Evolutionary conservation across 2,329 filamentous ascomycete species (phyloP).

Genomic region (Daldinia eschscholtzii): DNA sequence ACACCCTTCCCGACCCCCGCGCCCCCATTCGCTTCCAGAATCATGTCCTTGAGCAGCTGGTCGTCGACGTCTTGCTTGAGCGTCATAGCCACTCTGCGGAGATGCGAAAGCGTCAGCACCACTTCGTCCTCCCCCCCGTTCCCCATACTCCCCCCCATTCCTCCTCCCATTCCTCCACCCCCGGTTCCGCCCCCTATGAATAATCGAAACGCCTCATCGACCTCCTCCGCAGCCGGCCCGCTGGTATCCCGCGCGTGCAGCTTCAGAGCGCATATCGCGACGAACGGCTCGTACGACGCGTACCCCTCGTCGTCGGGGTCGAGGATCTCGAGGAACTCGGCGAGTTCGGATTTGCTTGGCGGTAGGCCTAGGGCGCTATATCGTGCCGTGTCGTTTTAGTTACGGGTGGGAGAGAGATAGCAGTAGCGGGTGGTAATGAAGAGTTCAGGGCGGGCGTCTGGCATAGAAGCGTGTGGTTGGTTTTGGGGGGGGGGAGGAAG

Average conservation of each 20-base stretch:
- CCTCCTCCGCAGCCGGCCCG: conserved; percentile 65
- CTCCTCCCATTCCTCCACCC: conserved; percentile 32
- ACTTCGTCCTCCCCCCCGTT: conserved; percentile 44
- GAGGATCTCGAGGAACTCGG: conserved; percentile 81
- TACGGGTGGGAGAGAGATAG: no score
- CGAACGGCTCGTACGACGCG: conserved; percentile 83
- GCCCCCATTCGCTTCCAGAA: conserved; percentile 91
- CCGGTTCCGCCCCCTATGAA: conserved; percentile 71
- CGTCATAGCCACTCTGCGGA: conserved; percentile 82
- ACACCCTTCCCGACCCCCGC: conserved; percentile 78
- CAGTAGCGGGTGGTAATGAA: no score
- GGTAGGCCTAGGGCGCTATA: conserved; percentile 83
- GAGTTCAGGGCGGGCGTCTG: no score
- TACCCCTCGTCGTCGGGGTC: conserved; percentile 86
- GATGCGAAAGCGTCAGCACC: conserved; percentile 83
- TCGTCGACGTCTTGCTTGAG: conserved; percentile 89
- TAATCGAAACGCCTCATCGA: conserved; percentile 83
- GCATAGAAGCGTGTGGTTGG: no score
- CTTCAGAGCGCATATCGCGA: conserved; percentile 90
- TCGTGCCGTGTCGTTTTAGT: background rate
- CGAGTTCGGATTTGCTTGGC: conserved; percentile 75
- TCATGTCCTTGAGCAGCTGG: conserved; percentile 90
- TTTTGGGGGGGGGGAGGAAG: no score
- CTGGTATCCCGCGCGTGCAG: conserved; percentile 71
- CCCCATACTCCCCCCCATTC: conserved; percentile 48